phyloP scores from a whole-genome alignment of 495 filamentous ascomycete species.

The Bacidia gigantensis region DNA sequence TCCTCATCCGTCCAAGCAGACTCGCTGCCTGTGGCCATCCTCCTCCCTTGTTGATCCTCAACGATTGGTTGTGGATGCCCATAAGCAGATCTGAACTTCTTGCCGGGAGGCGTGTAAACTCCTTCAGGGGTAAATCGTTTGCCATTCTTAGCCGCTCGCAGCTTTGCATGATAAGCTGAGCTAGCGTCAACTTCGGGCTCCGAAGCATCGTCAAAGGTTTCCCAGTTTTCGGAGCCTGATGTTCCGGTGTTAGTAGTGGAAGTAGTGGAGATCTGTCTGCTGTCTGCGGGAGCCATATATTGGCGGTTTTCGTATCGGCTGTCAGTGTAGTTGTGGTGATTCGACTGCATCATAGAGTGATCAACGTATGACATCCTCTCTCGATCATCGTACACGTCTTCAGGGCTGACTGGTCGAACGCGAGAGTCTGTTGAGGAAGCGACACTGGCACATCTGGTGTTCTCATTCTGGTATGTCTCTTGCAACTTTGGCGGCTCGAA shows the following conservation, averaged over 20 bases:
- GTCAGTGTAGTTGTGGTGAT: slow-evolving; percentile 10
- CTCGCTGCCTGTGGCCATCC: slow-evolving; percentile 34
- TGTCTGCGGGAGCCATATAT: slow-evolving; percentile 35
- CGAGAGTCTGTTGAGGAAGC: slow-evolving; percentile 40
- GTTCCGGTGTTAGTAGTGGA: slow-evolving; percentile 48
- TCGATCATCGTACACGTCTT: slow-evolving; percentile 74
- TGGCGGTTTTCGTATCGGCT: slow-evolving; percentile 11
- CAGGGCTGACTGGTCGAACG: slow-evolving; percentile 65
- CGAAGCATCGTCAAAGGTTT: slow-evolving; percentile 71
- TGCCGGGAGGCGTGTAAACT: slow-evolving; percentile 34
- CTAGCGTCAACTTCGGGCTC: slow-evolving; percentile 61
- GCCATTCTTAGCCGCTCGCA: slow-evolving; percentile 43
- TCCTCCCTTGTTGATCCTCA: slow-evolving; percentile 23
- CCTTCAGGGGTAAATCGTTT: slow-evolving; percentile 51
- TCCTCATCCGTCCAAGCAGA: slow-evolving; percentile 37
- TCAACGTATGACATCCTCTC: slow-evolving; percentile 37
- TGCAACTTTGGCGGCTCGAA: slow-evolving; percentile 40
- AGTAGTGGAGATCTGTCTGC: slow-evolving; percentile 58
- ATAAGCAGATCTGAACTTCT: slow-evolving; percentile 40
- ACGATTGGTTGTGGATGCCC: slow-evolving; percentile 27
- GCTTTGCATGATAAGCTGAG: slow-evolving; percentile 64
- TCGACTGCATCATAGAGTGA: slow-evolving; percentile 24
- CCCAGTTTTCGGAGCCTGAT: slow-evolving; percentile 88
- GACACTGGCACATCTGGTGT: slow-evolving; percentile 52
- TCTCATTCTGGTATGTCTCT: slow-evolving; percentile 45